Base-by-base conservation (phyloP, 352 stramenopile genomes). In the Globisporangium camurandrum region DNA sequence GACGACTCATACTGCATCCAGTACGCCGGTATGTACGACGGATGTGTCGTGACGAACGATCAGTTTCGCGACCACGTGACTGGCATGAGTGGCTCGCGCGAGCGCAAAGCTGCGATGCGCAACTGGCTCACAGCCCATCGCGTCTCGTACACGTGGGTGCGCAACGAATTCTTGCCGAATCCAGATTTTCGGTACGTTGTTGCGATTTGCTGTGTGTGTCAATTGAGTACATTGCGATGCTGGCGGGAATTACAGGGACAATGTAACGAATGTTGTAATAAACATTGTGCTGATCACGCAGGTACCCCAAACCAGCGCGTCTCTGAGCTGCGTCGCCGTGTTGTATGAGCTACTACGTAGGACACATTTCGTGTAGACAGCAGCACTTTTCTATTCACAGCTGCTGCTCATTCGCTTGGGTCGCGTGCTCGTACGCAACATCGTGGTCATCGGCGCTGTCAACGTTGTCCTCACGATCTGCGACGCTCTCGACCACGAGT, bases 1-100 rank as follows among this genome's bases (percentile, higher is more conserved):
- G 85, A 95, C 58, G 85, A 95, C 55, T 84, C 81, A 37, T 95
- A 95, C 64, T 93, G 84, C 69, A 95, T 95, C 59, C 78, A 88
- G 45, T 95, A 95, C 54, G 81, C 82, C 31, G 72, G 72, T 11
- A 62, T 73, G 28, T 69, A 94, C 40, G 59, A 85, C 41, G 80
- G 77, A 46, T 87, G 75, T 41, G 66, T 95, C 19, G 77, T 95
- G 31, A 94, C 80, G n/a, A 95, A 95, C 51, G 85, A 95, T 43
- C 62, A 93, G 20, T 95, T 88, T 56, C 75, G 85, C 34, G 83
- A 95, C 59, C 84, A 95, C 48, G 67, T 88, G 16, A 69, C 80
- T 44, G 85, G 79, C 36, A 86, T 81, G 59, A 67, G 64, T 11
- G 70, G 68, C 4, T 70, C 69, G 11, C 69, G 71, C 26, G 62